Evolutionary conservation across 306 rosid species (phyloP), one percentile per base, ranked within the genome.

Genomic region (Alnus glutinosa): DNA sequence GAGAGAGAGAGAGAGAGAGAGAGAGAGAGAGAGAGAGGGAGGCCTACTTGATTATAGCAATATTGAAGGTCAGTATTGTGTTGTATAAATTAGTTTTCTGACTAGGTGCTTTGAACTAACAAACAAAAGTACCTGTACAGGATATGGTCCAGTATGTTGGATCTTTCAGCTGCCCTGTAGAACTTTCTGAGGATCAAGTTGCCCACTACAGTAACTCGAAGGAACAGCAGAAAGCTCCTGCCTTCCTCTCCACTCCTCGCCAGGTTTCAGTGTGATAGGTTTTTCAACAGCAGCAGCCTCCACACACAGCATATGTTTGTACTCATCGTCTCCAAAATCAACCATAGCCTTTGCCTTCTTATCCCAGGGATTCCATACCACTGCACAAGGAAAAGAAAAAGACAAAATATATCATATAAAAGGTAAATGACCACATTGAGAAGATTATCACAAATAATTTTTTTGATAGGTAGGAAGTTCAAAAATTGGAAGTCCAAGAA

Each of bases 351-450:
- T 96, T 73, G 97, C 97, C 88, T 91, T 96, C 93, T 96, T 96
- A 86, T 96, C 99, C 99, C 99, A 96, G 57, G 99, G 97, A 85
- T 96, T 96, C 99, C 99, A 96, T 58, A 96, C 99, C 83, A 93
- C 99, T 96, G 88, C 71, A 85, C 50, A 44, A 49, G 75, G 54
- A 55, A 75, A 85, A 42, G 76, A 71, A 55, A 55, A 59, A 9
- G 46, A 61, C 23, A 18, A 9, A 48, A 70, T 51, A 68, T 4
- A 63, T 44, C 44, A 32, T 46, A 66, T 28, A 39, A 12, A 14
- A 70, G 55, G 16, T 28, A 36, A 28, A 51, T 71, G 42, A 57
- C 47, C 74, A 74, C 44, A 8, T 13, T 0, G 39, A 36, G 68
- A 46, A 76, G 73, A 57, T n/a, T 49, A 73, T 70, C 74, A 61